phyloP scores from a whole-genome alignment of 805 yeast genomes.

The Candida wancherniae region DNA sequence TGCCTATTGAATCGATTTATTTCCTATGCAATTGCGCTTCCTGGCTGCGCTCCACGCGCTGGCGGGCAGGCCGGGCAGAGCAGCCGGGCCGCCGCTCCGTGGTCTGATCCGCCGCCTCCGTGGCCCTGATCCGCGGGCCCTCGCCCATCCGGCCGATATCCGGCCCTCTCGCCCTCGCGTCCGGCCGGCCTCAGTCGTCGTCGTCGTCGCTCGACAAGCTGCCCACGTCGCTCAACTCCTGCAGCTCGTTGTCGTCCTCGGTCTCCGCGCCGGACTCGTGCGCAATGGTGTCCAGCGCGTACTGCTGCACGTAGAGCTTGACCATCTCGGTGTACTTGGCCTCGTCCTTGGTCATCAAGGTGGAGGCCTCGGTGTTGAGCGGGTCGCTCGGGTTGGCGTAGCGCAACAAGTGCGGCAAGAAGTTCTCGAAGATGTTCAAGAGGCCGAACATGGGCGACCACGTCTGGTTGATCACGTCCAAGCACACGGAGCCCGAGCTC shows the following conservation, averaged over 20 bases:
- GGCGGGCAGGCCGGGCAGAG: too few relatives aligned
- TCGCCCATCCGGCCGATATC: too few relatives aligned
- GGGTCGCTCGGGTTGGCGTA: conserved; percentile 97
- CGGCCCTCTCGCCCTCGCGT: too few relatives aligned
- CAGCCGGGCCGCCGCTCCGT: too few relatives aligned
- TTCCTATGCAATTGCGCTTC: too few relatives aligned
- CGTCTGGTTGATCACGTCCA: conserved; percentile 94
- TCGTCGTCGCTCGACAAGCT: conserved; percentile 47
- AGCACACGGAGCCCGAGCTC: conserved; percentile 83
- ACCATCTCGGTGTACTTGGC: conserved; percentile 64
- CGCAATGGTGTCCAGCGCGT: conserved; percentile 36
- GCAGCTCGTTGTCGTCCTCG: conserved; percentile 32
- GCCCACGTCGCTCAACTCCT: conserved; percentile 46
- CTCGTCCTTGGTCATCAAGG: conserved; percentile 66
- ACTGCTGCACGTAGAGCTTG: conserved; percentile 64
- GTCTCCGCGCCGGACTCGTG: conserved; percentile 41
- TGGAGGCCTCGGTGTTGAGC: conserved; percentile 83
- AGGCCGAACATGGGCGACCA: conserved; percentile 98
- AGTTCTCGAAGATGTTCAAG: conserved; percentile 84
- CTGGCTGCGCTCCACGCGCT: too few relatives aligned
- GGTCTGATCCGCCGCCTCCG: too few relatives aligned
- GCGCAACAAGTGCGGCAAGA: conserved; percentile 83
- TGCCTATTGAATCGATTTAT: too few relatives aligned
- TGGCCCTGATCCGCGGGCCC: too few relatives aligned
- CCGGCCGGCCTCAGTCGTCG: too few relatives aligned